These are phyloP conservation scores for Aspergillus fischeri DNA, from an alignment of 2,329 filamentous ascomycete species.

Conservation along the genomic window DNA sequence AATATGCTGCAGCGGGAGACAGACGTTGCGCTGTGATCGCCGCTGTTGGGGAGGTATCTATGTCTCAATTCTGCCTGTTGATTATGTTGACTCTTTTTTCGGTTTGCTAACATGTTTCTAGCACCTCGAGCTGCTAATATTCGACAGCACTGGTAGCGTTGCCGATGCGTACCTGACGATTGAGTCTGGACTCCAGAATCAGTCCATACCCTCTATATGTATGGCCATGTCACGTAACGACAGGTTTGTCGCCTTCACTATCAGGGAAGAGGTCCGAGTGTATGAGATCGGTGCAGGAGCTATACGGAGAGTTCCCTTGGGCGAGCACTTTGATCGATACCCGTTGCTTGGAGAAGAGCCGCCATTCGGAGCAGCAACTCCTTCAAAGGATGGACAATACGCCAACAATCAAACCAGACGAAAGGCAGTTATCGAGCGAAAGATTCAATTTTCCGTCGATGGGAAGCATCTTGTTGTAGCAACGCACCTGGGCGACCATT, in stretches of 20 bases:
- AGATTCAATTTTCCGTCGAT: constrained; percentile 32
- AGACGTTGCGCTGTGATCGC: constrained; percentile 30
- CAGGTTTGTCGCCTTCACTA: constrained; percentile 18
- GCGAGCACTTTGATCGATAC: constrained; percentile 6
- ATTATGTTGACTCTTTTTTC: not conserved
- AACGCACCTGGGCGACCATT: constrained; percentile 30
- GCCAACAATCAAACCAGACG: constrained; percentile 16
- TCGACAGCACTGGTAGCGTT: constrained; percentile 20
- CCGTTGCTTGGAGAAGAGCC: constrained; percentile 4
- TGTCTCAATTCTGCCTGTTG: not conserved
- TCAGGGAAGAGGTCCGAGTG: constrained; percentile 17
- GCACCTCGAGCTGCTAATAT: constrained; percentile 26
- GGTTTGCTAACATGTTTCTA: constrained; percentile 11
- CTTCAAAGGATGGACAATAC: constrained; percentile 2
- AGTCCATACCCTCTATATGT: constrained; percentile 9
- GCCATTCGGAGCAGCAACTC: not conserved
- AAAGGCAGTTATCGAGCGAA: constrained; percentile 26
- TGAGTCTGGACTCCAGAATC: constrained; percentile 20
- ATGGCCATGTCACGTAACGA: constrained; percentile 23
- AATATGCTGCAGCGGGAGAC: constrained; percentile 30
- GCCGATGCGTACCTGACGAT: constrained; percentile 22
- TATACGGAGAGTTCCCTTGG: constrained; percentile 13
- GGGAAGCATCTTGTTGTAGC: constrained; percentile 29
- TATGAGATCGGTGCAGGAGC: constrained; percentile 15
- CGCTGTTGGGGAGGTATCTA: constrained; percentile 18